phyloP scores from a whole-genome alignment of 1,284 basidiomycete genomes.

The Naganishia albida region DNA sequence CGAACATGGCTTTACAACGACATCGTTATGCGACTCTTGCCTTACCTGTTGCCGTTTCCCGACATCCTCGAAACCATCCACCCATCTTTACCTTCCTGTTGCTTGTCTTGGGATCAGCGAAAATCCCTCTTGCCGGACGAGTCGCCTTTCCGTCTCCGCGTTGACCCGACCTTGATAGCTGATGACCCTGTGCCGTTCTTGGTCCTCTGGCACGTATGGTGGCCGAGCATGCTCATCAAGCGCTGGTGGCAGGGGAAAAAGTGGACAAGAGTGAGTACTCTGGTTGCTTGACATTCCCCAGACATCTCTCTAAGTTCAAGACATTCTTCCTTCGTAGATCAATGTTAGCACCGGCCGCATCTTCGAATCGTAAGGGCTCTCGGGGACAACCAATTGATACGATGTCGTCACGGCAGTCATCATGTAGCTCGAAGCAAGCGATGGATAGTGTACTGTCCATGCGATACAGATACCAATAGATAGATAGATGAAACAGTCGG shows the following conservation, averaged over 20 bases:
- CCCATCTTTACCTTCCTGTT: slow-evolving; percentile 40
- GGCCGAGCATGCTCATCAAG: slow-evolving; percentile 41
- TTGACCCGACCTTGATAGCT: slow-evolving; percentile 45
- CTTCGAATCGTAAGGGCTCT: slow-evolving; percentile 39
- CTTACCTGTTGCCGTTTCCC: slow-evolving; percentile 38
- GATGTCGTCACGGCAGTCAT: background rate
- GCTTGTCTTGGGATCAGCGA: slow-evolving; percentile 24
- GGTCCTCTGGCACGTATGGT: slow-evolving; percentile 47
- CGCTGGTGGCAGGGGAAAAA: slow-evolving; percentile 45
- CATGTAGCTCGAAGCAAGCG: too few relatives aligned
- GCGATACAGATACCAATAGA: background rate
- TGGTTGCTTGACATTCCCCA: background rate
- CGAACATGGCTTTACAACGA: slow-evolving; percentile 53
- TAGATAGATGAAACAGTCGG: background rate
- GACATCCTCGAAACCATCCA: slow-evolving; percentile 36
- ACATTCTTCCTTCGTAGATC: slow-evolving; percentile 34
- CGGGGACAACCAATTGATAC: background rate
- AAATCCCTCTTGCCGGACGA: slow-evolving; percentile 35
- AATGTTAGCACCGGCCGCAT: slow-evolving; percentile 47
- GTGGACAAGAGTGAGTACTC: slow-evolving; percentile 47
- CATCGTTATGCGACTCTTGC: slow-evolving; percentile 48
- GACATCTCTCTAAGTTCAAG: too few relatives aligned
- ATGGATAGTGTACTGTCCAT: background rate
- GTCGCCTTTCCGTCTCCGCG: slow-evolving; percentile 32
- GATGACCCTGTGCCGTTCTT: slow-evolving; percentile 51